phyloP scores from a whole-genome alignment of 257 asterid genomes.

The Henckelia pumila region DNA sequence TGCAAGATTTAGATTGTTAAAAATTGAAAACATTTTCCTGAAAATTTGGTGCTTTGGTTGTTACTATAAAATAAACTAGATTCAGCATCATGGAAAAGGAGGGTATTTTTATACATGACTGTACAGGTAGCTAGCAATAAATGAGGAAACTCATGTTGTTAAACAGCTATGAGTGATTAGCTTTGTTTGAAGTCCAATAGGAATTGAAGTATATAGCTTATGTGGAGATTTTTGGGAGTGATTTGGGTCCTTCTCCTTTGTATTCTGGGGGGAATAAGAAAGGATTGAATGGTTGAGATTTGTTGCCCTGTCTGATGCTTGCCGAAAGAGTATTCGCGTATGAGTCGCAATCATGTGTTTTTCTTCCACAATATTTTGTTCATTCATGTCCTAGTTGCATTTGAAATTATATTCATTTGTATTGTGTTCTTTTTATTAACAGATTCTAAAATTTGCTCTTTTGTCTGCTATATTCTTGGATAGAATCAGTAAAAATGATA shows the following conservation, averaged over 20 bases:
- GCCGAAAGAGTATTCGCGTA: constrained; percentile 7
- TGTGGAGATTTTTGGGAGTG: neutral
- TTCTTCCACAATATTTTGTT: neutral
- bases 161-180: neutral
- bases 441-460: constrained; percentile 20
- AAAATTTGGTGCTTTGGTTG: neutral
- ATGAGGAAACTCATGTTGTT: neutral
- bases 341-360: neutral
- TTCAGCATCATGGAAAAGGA: too few species aligned
- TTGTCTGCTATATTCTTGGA: constrained; percentile 25
- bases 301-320: neutral
- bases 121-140: neutral
- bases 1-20: neutral
- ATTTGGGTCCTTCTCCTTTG: neutral
- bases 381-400: constrained; percentile 1
- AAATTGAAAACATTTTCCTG: neutral
- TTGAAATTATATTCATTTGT: neutral
- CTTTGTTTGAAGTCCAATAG: constrained; percentile 1
- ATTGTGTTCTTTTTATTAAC: constrained; percentile 12
- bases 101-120: neutral
- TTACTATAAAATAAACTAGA: too few species aligned
- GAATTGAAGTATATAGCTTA: neutral
- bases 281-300: neutral
- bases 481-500: constrained; percentile 49
- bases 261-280: neutral